Percentiles rank a stretch among this genome's conserved stretches.
phyloP scores from a whole-genome alignment of 176 grass and related monocot species.

The Pontederia paniculata region DNA sequence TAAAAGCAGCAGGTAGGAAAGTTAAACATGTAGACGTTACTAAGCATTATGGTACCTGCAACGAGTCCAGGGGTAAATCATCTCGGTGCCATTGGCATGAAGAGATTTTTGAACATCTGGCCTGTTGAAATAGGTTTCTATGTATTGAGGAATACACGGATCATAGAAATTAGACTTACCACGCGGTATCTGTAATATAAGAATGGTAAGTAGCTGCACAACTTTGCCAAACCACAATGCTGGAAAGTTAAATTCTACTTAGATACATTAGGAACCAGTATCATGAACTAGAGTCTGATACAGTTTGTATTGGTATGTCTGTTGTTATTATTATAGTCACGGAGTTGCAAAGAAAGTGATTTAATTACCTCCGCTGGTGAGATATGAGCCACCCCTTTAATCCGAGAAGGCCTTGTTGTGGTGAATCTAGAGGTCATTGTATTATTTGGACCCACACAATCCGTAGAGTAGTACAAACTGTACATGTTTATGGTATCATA shows the following conservation, averaged over 20 bases:
- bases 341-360: background rate
- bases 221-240: background rate
- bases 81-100: conserved; percentile 14
- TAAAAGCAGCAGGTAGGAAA: too few species aligned
- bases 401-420: background rate
- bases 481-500: conserved; percentile 36
- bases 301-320: too few species aligned
- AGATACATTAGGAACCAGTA: too few species aligned
- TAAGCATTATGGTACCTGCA: conserved; percentile 7
- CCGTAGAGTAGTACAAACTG: conserved; percentile 32
- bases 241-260: background rate
- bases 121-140: conserved; percentile 27
- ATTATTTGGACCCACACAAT: background rate
- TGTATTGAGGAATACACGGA: conserved; percentile 25
- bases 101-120: conserved; percentile 37
- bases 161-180: conserved; percentile 28
- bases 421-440: background rate
- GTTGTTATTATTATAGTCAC: too few species aligned
- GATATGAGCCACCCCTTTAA: conserved; percentile 4
- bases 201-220: background rate
- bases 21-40: too few species aligned
- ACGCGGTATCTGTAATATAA: conserved; percentile 1
- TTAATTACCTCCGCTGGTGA: conserved; percentile 3
- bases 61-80: conserved; percentile 13
- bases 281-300: background rate